Evolutionary conservation across 2,329 filamentous ascomycete species (phyloP).

Genomic region (Stagonosporopsis tanaceti): DNA sequence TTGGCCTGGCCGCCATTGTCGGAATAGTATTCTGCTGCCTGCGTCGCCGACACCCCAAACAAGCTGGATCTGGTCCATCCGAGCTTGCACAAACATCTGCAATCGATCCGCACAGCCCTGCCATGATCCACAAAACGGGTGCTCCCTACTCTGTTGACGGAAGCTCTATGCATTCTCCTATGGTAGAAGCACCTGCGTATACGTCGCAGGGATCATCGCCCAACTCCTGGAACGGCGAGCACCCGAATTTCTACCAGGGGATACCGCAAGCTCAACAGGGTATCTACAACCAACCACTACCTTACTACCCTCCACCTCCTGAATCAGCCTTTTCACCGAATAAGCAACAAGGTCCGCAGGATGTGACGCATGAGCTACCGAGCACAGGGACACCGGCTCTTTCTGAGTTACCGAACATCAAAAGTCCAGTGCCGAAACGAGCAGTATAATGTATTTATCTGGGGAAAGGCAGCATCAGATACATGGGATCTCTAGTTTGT

Average conservation of each 20-base stretch:
- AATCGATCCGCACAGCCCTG: not conserved
- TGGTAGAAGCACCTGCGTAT: slow-evolving; percentile 19
- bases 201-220: slow-evolving; percentile 20
- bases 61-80: not conserved
- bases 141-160: slow-evolving; percentile 7
- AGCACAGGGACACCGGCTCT: slow-evolving; percentile 2
- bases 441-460: not conserved
- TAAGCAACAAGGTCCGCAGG: not conserved
- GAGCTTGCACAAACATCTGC: not conserved
- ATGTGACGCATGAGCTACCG: slow-evolving; percentile 6
- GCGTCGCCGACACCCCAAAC: slow-evolving; percentile 24
- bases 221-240: not conserved
- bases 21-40: slow-evolving; percentile 33
- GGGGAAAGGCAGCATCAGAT: not conserved
- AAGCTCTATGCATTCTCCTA: slow-evolving; percentile 20
- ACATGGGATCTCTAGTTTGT: not conserved
- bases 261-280: not conserved
- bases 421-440: slow-evolving; percentile 8
- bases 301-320: slow-evolving; percentile 8
- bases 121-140: slow-evolving; percentile 3
- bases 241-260: not conserved
- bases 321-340: not conserved
- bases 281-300: not conserved
- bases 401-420: slow-evolving; percentile 4
- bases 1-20: slow-evolving; percentile 29